Percentiles rank a stretch among this genome's conserved stretches.
phyloP scores from a whole-genome alignment of 345 rosid species.

The Angophora floribunda region DNA sequence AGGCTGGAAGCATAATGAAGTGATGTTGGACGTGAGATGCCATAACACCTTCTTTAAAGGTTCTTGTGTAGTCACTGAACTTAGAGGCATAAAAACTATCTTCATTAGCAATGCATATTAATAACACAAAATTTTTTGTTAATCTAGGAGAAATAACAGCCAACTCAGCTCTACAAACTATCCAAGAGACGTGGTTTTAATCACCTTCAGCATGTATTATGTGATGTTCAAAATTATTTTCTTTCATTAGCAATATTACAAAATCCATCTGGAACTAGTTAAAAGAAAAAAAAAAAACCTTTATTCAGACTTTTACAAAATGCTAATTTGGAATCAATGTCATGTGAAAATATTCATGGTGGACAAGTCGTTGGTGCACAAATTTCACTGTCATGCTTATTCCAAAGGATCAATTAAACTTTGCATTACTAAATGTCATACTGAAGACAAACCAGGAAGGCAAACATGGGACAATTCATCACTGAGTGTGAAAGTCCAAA shows the following conservation, averaged over 20 bases:
- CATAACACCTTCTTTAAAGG: neutral
- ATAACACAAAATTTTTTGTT: too few species aligned
- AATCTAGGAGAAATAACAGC: too few species aligned
- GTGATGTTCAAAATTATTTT: neutral
- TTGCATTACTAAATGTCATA: neutral
- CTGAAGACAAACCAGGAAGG: neutral
- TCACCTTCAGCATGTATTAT: neutral
- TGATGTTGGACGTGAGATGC: neutral
- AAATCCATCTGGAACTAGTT: neutral
- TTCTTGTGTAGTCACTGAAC: neutral
- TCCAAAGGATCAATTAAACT: neutral
- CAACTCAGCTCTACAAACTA: neutral
- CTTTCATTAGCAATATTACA: neutral
- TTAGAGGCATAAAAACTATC: neutral
- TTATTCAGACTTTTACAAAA: neutral
- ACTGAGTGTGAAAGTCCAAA: neutral
- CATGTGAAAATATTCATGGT: neutral
- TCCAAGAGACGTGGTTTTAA: neutral
- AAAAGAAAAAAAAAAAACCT: neutral
- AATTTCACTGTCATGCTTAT: neutral
- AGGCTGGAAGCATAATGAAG: neutral
- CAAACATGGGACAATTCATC: neutral
- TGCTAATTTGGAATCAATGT: neutral
- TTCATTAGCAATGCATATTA: accelerated
- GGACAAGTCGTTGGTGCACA: neutral